Percentiles rank a stretch among this genome's conserved stretches.
phyloP scores from a whole-genome alignment of 805 yeast genomes.

The Spencermartinsiella europaea region DNA sequence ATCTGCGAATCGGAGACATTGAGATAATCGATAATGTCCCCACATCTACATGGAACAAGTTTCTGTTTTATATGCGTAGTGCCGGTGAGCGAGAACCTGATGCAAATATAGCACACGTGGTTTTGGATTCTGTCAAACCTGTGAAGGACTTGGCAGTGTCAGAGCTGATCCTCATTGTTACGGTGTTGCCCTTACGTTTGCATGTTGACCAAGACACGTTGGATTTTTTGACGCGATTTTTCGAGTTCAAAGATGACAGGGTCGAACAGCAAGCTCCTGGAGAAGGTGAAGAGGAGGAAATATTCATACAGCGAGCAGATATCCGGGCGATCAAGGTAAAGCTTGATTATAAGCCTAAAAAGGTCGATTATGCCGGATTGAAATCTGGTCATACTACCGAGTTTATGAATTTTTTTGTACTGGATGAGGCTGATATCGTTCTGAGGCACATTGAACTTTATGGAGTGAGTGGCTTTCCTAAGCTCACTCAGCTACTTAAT shows the following conservation, averaged over 20 bases:
- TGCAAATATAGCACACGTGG: slow-evolving; percentile 53
- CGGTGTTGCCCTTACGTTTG: slow-evolving; percentile 67
- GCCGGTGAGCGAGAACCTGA: slow-evolving; percentile 68
- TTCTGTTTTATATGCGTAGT: slow-evolving; percentile 62
- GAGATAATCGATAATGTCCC: slow-evolving; percentile 72
- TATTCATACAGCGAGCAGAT: slow-evolving; percentile 62
- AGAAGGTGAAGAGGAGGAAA: slow-evolving; percentile 55
- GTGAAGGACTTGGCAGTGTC: slow-evolving; percentile 57
- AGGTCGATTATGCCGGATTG: slow-evolving; percentile 76
- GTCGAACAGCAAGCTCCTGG: slow-evolving; percentile 21
- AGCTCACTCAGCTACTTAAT: slow-evolving; percentile 50
- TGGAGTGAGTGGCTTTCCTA: slow-evolving; percentile 73
- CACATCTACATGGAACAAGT: slow-evolving; percentile 87
- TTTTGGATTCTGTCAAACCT: slow-evolving; percentile 59
- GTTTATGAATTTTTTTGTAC: slow-evolving; percentile 78
- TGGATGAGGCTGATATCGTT: slow-evolving; percentile 77
- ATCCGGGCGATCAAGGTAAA: slow-evolving; percentile 47
- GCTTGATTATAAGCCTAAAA: slow-evolving; percentile 89
- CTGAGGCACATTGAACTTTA: slow-evolving; percentile 58
- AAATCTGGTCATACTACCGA: slow-evolving; percentile 84
- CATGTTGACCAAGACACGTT: slow-evolving; percentile 92
- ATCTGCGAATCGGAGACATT: slow-evolving; percentile 47
- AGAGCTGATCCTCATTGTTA: slow-evolving; percentile 53
- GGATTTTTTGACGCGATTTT: slow-evolving; percentile 74
- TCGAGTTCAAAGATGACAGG: slow-evolving; percentile 70